Evolutionary conservation across 2,329 filamentous ascomycete genomes (phyloP).

Genomic region (Emergomyces orientalis): DNA sequence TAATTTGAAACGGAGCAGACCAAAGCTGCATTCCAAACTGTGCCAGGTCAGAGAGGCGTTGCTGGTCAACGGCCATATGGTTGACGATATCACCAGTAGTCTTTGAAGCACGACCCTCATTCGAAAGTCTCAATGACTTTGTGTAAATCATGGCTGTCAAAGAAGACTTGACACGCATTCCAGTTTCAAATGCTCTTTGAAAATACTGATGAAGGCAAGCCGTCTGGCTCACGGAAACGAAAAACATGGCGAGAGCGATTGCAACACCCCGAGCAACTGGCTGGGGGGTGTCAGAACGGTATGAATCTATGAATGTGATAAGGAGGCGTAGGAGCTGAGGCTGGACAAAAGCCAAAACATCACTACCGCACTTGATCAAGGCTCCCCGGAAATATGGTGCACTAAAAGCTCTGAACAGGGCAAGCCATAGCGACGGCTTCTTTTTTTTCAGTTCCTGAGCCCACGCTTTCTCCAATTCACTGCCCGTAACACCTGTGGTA

Average conservation of each 20-base stretch:
- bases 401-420: slow-evolving; percentile 74
- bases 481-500: slow-evolving; percentile 64
- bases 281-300: slow-evolving; percentile 54
- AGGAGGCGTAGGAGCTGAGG: slow-evolving; percentile 79
- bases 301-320: slow-evolving; percentile 77
- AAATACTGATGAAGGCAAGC: slow-evolving; percentile 95
- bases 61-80: slow-evolving; percentile 97
- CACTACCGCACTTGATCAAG: slow-evolving; percentile 81
- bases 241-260: slow-evolving; percentile 88
- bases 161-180: slow-evolving; percentile 92
- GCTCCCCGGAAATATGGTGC: slow-evolving; percentile 72
- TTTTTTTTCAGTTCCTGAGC: slow-evolving; percentile 60
- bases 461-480: slow-evolving; percentile 67
- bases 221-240: slow-evolving; percentile 76
- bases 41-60: slow-evolving; percentile 85
- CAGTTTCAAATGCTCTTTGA: slow-evolving; percentile 85
- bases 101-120: slow-evolving; percentile 80
- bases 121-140: slow-evolving; percentile 82
- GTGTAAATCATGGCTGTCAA: slow-evolving; percentile 85
- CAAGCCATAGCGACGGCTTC: slow-evolving; percentile 78
- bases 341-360: slow-evolving; percentile 76
- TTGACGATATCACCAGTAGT: slow-evolving; percentile 98
- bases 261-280: slow-evolving; percentile 75
- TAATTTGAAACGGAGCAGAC: slow-evolving; percentile 95
- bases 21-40: slow-evolving; percentile 93